These are phyloP conservation scores for Lycium ferocissimum DNA, from an alignment of 257 asterid genomes.

Conservation along the genomic window DNA sequence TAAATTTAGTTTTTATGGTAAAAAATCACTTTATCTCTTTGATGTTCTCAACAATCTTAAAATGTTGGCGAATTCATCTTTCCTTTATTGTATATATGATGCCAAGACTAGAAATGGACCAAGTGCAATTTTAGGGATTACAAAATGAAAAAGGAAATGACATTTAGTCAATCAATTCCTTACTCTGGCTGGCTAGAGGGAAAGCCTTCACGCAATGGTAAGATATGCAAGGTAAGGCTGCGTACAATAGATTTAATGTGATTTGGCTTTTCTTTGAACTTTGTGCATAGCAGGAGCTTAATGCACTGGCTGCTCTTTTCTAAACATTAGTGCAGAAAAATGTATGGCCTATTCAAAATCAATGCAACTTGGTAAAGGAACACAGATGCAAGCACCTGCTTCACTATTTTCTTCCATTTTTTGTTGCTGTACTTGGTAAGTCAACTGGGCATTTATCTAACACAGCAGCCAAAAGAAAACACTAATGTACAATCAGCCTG, in stretches of 20 bases:
- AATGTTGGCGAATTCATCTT: no score
- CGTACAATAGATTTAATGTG: background rate
- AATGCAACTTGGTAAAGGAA: background rate
- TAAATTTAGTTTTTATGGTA: no score
- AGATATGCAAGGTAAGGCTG: background rate
- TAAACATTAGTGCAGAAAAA: background rate
- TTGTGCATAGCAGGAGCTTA: background rate
- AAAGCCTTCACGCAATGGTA: background rate
- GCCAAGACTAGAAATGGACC: background rate
- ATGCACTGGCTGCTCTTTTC: no score
- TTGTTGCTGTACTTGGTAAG: conserved; percentile 6
- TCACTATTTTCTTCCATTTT: background rate
- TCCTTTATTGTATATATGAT: no score
- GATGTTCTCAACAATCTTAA: no score
- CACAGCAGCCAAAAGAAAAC: conserved; percentile 6
- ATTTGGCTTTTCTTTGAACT: background rate
- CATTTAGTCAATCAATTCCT: background rate
- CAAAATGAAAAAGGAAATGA: background rate
- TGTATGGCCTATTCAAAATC: background rate
- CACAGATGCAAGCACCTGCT: conserved; percentile 18
- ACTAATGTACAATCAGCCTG: background rate
- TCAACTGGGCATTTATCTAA: background rate
- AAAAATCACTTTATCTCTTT: no score
- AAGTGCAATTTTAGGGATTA: background rate
- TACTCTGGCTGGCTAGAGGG: background rate